A percentile compares a stretch with the other conserved stretches of the same genome.
phyloP scores from a whole-genome alignment of 1,284 basidiomycete genomes.

The Vanrija sp. region DNA sequence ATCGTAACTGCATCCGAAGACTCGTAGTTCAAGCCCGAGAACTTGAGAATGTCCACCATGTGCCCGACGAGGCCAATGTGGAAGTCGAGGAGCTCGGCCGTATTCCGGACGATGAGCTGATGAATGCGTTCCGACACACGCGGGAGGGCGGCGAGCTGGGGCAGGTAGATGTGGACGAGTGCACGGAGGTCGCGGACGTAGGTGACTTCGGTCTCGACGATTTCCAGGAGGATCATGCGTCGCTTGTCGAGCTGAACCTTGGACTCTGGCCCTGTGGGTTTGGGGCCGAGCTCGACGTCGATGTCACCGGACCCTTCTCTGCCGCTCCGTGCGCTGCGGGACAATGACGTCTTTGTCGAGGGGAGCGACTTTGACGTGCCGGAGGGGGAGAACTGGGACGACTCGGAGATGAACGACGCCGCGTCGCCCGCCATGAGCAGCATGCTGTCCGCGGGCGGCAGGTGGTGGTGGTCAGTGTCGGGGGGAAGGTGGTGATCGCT shows the following conservation, averaged over 20 bases:
- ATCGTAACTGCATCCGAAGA: constrained; percentile 20
- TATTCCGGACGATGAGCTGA: constrained; percentile 61
- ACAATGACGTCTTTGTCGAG: constrained; percentile 47
- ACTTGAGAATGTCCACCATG: constrained; percentile 55
- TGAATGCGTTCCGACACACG: constrained; percentile 43
- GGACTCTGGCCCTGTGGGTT: not conserved
- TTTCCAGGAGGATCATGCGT: constrained; percentile 55
- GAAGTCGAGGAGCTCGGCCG: constrained; percentile 65
- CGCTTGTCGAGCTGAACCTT: constrained; percentile 32
- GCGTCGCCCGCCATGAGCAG: constrained; percentile 17
- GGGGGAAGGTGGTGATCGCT: constrained; percentile 1
- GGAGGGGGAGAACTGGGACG: constrained; percentile 33
- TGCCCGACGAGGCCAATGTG: constrained; percentile 60
- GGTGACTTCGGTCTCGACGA: constrained; percentile 74
- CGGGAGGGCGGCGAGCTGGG: constrained; percentile 49
- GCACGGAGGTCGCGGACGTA: constrained; percentile 73
- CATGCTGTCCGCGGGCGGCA: too few relatives aligned
- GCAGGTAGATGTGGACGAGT: constrained; percentile 59
- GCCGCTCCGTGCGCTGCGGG: constrained; percentile 42
- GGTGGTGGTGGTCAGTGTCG: too few relatives aligned
- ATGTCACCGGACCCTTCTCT: constrained; percentile 26
- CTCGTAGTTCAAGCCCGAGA: constrained; percentile 55
- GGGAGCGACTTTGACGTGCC: constrained; percentile 37
- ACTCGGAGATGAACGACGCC: constrained; percentile 14
- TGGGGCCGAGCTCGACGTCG: not conserved